Conservation (phyloP, 2,329 filamentous ascomycete species). For the Corinectria fuckeliana region DNA sequence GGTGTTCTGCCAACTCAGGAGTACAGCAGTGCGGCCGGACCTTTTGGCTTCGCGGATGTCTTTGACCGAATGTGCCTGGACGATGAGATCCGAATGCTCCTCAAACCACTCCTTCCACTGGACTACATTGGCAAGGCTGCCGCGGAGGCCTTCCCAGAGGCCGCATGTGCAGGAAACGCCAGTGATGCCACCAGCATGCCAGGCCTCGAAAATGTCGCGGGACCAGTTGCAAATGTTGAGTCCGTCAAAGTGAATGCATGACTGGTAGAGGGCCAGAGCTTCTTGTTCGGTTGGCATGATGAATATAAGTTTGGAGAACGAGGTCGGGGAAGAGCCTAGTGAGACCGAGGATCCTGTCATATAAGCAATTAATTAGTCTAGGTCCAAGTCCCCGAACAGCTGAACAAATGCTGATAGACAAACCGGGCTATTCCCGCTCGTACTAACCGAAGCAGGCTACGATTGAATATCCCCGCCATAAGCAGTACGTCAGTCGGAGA, state of each 20-base stretch:
- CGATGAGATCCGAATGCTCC: conserved; percentile 47
- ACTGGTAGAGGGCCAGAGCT: conserved; percentile 45
- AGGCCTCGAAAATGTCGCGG: conserved; percentile 48
- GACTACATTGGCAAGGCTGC: conserved; percentile 47
- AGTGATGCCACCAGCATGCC: conserved; percentile 47
- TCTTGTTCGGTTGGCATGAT: conserved; percentile 46
- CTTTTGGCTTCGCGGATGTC: conserved; percentile 47
- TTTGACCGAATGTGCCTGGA: conserved; percentile 45
- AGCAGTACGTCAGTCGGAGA: neutral
- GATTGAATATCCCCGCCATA: neutral
- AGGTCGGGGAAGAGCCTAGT: neutral
- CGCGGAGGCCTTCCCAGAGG: conserved; percentile 48
- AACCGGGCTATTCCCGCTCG: conserved; percentile 3
- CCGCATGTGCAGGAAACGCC: conserved; percentile 50
- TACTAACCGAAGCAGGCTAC: neutral
- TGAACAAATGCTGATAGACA: neutral
- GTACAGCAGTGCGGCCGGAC: conserved; percentile 45
- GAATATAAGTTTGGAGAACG: neutral
- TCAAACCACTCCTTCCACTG: conserved; percentile 53
- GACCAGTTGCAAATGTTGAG: conserved; percentile 50
- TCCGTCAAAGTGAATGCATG: conserved; percentile 48
- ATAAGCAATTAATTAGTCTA: neutral
- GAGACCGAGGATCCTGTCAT: neutral
- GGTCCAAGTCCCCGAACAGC: too few relatives aligned
- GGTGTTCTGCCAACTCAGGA: conserved; percentile 51